Evolutionary conservation across 148 eudicot genomes (phyloP), one percentile per base, ranked within the genome.

Genomic region (Rhododendron williamsianum): DNA sequence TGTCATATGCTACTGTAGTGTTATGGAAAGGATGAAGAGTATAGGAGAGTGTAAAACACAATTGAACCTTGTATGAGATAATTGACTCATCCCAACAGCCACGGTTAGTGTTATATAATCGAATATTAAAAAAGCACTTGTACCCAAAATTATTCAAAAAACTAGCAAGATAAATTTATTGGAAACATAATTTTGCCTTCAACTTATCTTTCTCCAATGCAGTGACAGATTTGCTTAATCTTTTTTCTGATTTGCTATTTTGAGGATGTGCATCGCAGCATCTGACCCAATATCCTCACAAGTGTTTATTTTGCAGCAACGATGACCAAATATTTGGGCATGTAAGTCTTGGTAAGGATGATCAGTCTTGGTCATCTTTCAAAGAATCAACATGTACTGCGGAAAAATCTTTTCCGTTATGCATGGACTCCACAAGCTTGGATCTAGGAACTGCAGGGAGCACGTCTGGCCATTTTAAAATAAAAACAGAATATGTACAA

Each of bases 251-350:
- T 72, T 45, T 15, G n/a, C 56, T n/a, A 85, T 87, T 79, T 45
- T 86, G 87, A 82, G 81, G 27, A 87, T 86, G 86, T 88, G 84
- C 88, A 21, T 58, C n/a, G 65, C 65, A 19, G 25, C n/a, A 86
- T 91, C 93, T 94, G 87, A 89, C 93, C 58, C 82, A 86, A 86
- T 90, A 90, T 92, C 92, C 94, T 90, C 91, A 91, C 94, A 92
- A 91, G 94, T 91, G 92, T 86, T 88, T 12, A 89, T 91, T 91
- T 93, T 93, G 92, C 98, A 95, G 96, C 83, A 89, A 91, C 78
- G 90, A 88, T 81, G 93, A 89, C 76, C 84, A 89, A 83, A 86
- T 88, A 51, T 91, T 89, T 89, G 96, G 93, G 84, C 88, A 85
- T 83, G 51, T 89, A 81, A 89, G 90, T 83, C 92, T 90, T 87